Evolutionary conservation across 805 yeast species (phyloP).

Genomic region (Kluyveromyces siamensis): DNA sequence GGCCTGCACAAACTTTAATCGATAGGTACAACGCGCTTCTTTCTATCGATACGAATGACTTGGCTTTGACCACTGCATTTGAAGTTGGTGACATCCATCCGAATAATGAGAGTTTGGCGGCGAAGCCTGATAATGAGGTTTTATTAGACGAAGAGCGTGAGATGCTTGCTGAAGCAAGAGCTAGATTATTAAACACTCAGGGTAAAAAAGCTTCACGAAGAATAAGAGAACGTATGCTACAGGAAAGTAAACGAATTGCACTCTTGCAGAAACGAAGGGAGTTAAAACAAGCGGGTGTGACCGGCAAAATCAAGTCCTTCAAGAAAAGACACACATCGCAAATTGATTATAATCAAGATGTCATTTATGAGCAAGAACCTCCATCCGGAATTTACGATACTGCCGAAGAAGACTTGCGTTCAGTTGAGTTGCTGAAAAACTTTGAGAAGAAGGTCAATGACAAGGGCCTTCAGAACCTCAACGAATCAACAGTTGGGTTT

Average conservation of each 20-base stretch:
- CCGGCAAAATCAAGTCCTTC: constrained; percentile 38
- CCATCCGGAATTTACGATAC: constrained; percentile 62
- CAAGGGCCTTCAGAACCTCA: constrained; percentile 37
- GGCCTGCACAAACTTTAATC: constrained; percentile 81
- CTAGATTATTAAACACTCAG: constrained; percentile 82
- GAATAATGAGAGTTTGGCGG: constrained; percentile 68
- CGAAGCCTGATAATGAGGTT: constrained; percentile 71
- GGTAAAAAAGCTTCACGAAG: constrained; percentile 93
- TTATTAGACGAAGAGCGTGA: constrained; percentile 84
- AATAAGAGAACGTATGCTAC: constrained; percentile 73
- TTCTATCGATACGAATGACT: constrained; percentile 32
- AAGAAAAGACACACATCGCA: constrained; percentile 49
- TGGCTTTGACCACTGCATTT: constrained; percentile 24
- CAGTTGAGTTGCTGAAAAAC: constrained; percentile 29
- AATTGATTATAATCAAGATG: constrained; percentile 76
- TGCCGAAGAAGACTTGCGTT: constrained; percentile 42
- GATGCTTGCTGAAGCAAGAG: constrained; percentile 91
- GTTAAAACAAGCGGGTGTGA: constrained; percentile 70
- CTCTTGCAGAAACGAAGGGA: constrained; percentile 72
- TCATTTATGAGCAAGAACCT: constrained; percentile 70
- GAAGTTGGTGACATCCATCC: constrained; percentile 54
- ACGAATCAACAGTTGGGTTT: constrained; percentile 25
- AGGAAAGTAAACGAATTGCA: constrained; percentile 69
- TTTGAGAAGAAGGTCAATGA: constrained; percentile 38
- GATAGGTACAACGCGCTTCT: constrained; percentile 73